Base-by-base conservation (phyloP, 306 rosid genomes). In the Lithocarpus polystachyus region DNA sequence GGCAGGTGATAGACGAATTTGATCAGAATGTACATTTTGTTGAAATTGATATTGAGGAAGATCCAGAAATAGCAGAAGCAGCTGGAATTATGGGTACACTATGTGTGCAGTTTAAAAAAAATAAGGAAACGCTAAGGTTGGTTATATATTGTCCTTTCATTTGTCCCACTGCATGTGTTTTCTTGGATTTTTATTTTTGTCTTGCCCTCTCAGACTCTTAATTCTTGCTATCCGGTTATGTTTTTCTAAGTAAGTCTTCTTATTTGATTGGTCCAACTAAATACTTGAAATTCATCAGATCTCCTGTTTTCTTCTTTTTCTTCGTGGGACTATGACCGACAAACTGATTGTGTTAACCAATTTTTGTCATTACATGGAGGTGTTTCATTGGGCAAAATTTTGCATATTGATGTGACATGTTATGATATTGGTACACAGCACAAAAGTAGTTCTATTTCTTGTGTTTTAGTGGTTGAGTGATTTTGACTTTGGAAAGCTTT, bases 81-180 rank as follows among this genome's bases (percentile, higher is more conserved):
- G 97, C 94, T 45, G 97, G 92, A 69, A 92, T 94, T 85, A 94
- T 92, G 98, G 94, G 98, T 65, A 92, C 97, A 75, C 98, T 94
- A n/a, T 92, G 97, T 45, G 97, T 94, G 85, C 98, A 94, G 86
- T 94, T 86, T 86, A 89, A 90, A 83, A 92, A 94, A 86, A 94
- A 91, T 80, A 94, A 91, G 89, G 98, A 91, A 82, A 92, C 87
- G 94, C 75, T 91, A 78, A 78, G 86, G 97, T 90, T 51, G 82
- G 92, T 74, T 78, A 53, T 76, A 73, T 40, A 23, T 79, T 54
- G 59, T 74, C 79, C 81, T 77, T 65, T 74, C 57, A 23, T n/a
- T 20, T 65, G 33, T n/a, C 7, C 57, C 28, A 23, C 19, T 23
- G n/a, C 59, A 2, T 51, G 11, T 3, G 18, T 52, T 12, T 67